Evolutionary conservation across 2,329 filamentous ascomycete genomes (phyloP).

Genomic region (Verticillium tricorpus): DNA sequence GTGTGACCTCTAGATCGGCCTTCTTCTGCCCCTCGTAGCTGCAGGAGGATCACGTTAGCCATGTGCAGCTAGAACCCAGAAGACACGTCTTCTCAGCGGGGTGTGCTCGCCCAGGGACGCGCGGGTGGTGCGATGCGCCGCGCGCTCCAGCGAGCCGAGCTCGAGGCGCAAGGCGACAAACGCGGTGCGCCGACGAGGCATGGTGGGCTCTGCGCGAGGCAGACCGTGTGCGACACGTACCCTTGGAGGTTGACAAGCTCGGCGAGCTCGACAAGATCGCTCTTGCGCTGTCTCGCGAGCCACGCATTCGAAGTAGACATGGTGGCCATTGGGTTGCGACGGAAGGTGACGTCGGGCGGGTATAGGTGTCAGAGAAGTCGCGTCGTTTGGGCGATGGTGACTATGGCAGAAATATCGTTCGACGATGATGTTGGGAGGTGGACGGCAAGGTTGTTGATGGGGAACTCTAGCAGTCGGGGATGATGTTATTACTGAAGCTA

Average conservation of each 20-base stretch:
- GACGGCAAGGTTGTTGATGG: slow-evolving; percentile 4
- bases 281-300: slow-evolving; percentile 78
- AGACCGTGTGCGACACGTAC: slow-evolving; percentile 47
- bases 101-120: neutral
- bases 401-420: neutral
- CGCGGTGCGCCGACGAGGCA: neutral
- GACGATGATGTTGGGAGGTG: neutral
- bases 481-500: slow-evolving; percentile 2
- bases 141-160: neutral
- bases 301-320: slow-evolving; percentile 67
- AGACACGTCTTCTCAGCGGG: neutral
- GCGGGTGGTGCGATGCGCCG: neutral
- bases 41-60: slow-evolving; percentile 8
- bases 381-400: slow-evolving; percentile 6
- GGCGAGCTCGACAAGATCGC: slow-evolving; percentile 70
- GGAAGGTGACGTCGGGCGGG: neutral
- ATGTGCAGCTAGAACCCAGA: neutral
- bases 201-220: neutral
- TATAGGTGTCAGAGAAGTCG: slow-evolving; percentile 8
- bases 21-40: slow-evolving; percentile 73
- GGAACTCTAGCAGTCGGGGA: neutral
- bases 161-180: neutral
- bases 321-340: slow-evolving; percentile 18
- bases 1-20: slow-evolving; percentile 68
- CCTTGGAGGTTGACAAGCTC: slow-evolving; percentile 65